Evolutionary conservation across 2,329 filamentous ascomycete species (phyloP), one percentile per base, ranked within the genome.

Genomic region (Oidium heveae): DNA sequence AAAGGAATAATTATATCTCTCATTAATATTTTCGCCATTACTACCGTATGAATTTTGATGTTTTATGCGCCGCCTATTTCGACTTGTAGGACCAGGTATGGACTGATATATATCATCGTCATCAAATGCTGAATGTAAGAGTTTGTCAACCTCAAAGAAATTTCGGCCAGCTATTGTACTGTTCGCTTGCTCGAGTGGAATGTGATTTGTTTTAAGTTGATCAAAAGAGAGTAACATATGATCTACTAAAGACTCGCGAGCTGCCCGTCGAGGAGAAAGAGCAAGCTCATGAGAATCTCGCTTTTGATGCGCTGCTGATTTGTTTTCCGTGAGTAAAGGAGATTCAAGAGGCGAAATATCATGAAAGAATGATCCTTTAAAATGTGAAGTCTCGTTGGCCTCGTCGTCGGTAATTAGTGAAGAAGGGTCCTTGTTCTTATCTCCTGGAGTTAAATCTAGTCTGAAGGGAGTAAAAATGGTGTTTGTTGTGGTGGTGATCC

Each of bases 151-250:
- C 0, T 60, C 56, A 1, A 58, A 61, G 13, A 59, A 58, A 47
- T 61, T 59, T 36, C 60, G 59, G 16, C 59, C 60, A 59, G 62
- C 61, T 34, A 54, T 57, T 16, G 59, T 59, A 15, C 55, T 58
- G 8, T 61, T 61, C 41, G 74, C 71, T 47, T 67, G 72, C 61
- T 76, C 72, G 43, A 77, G 81, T 6, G 39, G 39, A 34, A 51
- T n/a, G 2, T n/a, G 49, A 20, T 36, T 51, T 33, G 49, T 18
- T 16, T 51, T 51, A 64, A 89, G 79, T 67, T 89, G 84, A 68
- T 94, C 89, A 59, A 98, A 80, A 43, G 88, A 94, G 59, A 91
- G 73, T 57, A 96, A 79, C 82, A 98, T 91, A 67, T 95, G 94
- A 68, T 91, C 84, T 57, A 98, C 86, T 60, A 98, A 80, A 37